Percentiles rank a stretch among this genome's conserved stretches.
Evolutionary conservation across 2,329 filamentous ascomycete genomes (phyloP).

Genomic region (Claviceps sp.): DNA sequence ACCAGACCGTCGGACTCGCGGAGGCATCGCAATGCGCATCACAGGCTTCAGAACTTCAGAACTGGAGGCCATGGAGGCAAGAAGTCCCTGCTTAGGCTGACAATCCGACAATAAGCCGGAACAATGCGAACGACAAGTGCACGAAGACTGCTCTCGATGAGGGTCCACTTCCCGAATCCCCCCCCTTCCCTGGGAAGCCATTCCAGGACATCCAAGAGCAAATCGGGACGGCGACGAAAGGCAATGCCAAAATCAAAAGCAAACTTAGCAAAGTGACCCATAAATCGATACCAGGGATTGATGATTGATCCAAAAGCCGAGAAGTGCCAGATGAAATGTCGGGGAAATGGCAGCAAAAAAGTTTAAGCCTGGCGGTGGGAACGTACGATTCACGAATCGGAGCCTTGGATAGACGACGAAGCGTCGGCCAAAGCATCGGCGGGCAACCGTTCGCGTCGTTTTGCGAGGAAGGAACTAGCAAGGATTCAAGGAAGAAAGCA

Average conservation of each 20-base stretch:
- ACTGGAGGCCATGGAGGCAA: background rate
- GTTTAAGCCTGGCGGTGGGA: background rate
- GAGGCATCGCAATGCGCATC: background rate
- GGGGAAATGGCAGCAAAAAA: background rate
- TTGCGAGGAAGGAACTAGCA: background rate
- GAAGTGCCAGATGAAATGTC: background rate
- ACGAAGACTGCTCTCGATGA: background rate
- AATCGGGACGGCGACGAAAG: background rate
- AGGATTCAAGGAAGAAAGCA: background rate
- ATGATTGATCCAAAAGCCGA: background rate
- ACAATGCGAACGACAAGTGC: constrained; percentile 5
- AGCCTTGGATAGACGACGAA: background rate
- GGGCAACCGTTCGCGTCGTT: background rate
- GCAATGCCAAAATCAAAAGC: background rate
- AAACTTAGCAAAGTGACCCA: background rate
- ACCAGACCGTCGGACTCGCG: no score
- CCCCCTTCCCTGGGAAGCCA: no score
- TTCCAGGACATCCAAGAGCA: background rate
- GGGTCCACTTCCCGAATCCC: background rate
- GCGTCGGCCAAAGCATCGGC: background rate
- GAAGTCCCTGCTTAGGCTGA: no score
- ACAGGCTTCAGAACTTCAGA: background rate
- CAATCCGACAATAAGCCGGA: constrained; percentile 1
- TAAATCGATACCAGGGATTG: background rate
- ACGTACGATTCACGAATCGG: background rate